phyloP scores from a whole-genome alignment of 2,329 filamentous ascomycete genomes.

The Pseudomassariella vexata region DNA sequence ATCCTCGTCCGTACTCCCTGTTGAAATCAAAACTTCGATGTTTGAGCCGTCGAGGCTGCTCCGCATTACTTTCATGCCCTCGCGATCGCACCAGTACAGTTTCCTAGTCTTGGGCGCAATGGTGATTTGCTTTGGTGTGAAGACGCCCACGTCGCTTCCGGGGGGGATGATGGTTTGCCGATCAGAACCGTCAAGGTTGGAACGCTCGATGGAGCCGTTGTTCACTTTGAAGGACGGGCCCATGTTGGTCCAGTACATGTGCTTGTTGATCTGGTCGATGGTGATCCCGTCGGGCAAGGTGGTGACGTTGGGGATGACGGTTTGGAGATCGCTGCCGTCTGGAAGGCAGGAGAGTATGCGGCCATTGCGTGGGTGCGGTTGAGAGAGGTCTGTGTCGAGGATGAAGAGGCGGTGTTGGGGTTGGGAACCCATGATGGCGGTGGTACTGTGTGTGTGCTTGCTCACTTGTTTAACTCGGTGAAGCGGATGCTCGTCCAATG shows the following conservation, averaged over 20 bases:
- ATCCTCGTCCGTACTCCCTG: constrained; percentile 18
- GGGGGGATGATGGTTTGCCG: constrained; percentile 28
- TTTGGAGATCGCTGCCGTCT: constrained; percentile 7
- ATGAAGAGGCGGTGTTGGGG: constrained; percentile 7
- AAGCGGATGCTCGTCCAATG: no score
- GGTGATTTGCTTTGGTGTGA: constrained; percentile 27
- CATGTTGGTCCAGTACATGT: constrained; percentile 34
- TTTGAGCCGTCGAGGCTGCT: constrained; percentile 15
- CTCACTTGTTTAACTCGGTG: not conserved
- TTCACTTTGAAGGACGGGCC: constrained; percentile 22
- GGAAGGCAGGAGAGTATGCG: constrained; percentile 6
- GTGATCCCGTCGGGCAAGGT: constrained; percentile 19
- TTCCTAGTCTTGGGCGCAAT: not conserved
- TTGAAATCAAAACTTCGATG: constrained; percentile 11
- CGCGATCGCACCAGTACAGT: constrained; percentile 21
- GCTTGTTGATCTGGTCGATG: constrained; percentile 15
- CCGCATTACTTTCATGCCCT: constrained; percentile 18
- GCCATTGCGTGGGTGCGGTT: constrained; percentile 5
- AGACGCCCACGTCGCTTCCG: constrained; percentile 20
- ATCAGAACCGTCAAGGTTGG: constrained; percentile 32
- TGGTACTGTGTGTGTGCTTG: not conserved
- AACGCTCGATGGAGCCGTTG: constrained; percentile 26
- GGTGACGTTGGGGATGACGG: constrained; percentile 10
- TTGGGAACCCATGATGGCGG: constrained; percentile 5
- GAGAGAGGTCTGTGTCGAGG: constrained; percentile 8